Evolutionary conservation across 2,329 filamentous ascomycete species (phyloP).

Genomic region (Epichloe sibirici): DNA sequence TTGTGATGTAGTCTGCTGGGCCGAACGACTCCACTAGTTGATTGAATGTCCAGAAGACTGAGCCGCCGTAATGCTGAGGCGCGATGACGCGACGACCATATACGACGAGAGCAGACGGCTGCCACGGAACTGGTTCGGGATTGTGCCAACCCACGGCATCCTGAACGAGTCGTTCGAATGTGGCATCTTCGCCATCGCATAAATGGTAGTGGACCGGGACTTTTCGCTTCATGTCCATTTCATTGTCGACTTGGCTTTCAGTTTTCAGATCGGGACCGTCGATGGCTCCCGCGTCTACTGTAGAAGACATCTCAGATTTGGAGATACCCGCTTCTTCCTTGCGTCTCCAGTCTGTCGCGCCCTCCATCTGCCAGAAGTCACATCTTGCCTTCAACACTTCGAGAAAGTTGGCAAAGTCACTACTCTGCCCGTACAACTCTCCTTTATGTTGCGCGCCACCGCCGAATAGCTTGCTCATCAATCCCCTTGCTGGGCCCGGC

Average conservation of each 20-base stretch:
- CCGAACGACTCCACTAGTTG: conserved; percentile 59
- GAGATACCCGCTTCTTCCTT: conserved; percentile 28
- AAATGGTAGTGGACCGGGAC: conserved; percentile 21
- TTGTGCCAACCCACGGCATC: conserved; percentile 13
- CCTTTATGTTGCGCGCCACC: conserved; percentile 24
- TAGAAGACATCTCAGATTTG: not conserved
- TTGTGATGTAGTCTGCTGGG: conserved; percentile 71
- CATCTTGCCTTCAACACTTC: conserved; percentile 66
- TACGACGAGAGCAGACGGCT: conserved; percentile 31
- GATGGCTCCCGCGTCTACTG: not conserved
- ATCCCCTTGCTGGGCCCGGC: conserved; percentile 39
- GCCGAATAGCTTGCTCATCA: conserved; percentile 37
- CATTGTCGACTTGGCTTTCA: not conserved
- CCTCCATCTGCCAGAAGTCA: conserved; percentile 77
- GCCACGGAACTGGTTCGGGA: conserved; percentile 24
- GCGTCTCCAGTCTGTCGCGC: conserved; percentile 57
- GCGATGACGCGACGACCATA: conserved; percentile 55
- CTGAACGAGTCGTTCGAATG: conserved; percentile 15
- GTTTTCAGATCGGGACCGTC: not conserved
- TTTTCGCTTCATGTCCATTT: conserved; percentile 6
- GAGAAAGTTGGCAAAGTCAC: conserved; percentile 65
- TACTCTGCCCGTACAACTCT: conserved; percentile 45
- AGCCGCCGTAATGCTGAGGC: conserved; percentile 43
- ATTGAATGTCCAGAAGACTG: conserved; percentile 54
- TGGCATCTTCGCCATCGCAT: conserved; percentile 12